Percentiles rank a stretch among this genome's conserved stretches.
These are phyloP conservation scores for Neopestalotiopsis clavispora DNA, from an alignment of 2,329 filamentous ascomycete species.

Conservation along the genomic window DNA sequence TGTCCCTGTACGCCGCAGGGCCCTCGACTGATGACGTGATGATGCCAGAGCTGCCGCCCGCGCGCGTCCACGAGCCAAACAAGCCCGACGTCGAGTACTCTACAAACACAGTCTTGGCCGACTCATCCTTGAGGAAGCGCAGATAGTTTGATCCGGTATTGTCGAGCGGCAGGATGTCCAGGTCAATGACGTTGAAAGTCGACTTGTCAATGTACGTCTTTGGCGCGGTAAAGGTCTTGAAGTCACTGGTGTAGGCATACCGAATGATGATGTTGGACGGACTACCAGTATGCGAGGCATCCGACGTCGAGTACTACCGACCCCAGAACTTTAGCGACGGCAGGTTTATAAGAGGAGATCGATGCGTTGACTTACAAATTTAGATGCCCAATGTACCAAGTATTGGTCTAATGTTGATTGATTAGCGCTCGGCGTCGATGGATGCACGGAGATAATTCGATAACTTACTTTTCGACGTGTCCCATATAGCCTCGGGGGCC, in stretches of 20 bases:
- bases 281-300: slow-evolving; percentile 52
- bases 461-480: slow-evolving; percentile 43
- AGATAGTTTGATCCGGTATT: slow-evolving; percentile 46
- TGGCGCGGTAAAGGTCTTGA: slow-evolving; percentile 54
- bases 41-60: slow-evolving; percentile 46
- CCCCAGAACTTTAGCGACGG: neutral
- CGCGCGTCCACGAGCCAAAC: slow-evolving; percentile 56
- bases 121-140: slow-evolving; percentile 62
- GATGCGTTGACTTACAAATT: slow-evolving; percentile 41
- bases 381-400: slow-evolving; percentile 52
- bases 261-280: slow-evolving; percentile 52
- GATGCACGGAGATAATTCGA: neutral
- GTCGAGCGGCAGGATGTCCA: slow-evolving; percentile 58
- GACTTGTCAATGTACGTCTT: slow-evolving; percentile 54
- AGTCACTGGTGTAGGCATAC: slow-evolving; percentile 61
- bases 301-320: slow-evolving; percentile 49
- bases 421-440: slow-evolving; percentile 16
- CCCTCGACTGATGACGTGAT: slow-evolving; percentile 50
- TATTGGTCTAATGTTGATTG: slow-evolving; percentile 40
- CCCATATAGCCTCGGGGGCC: slow-evolving; percentile 61
- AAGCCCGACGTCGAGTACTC: slow-evolving; percentile 53
- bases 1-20: slow-evolving; percentile 50
- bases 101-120: slow-evolving; percentile 54
- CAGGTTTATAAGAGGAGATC: neutral
- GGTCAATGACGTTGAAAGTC: slow-evolving; percentile 55